Evolutionary conservation across 2,329 filamentous ascomycete species (phyloP).

Genomic region (Claviceps sp.): DNA sequence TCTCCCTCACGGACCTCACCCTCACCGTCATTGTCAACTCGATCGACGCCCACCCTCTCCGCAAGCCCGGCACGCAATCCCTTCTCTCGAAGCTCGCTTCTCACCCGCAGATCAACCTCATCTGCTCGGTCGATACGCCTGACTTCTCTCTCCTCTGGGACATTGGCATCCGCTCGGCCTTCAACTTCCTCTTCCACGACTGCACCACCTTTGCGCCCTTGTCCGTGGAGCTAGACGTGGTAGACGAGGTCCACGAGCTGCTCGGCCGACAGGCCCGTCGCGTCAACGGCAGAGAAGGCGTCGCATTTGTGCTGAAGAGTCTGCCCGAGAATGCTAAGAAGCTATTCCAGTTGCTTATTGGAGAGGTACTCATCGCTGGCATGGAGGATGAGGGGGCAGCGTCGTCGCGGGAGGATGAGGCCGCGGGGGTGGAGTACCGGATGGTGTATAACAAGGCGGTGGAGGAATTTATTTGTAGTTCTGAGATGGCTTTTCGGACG

Average conservation of each 20-base stretch:
- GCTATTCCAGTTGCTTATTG: conserved; percentile 72
- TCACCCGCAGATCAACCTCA: conserved; percentile 56
- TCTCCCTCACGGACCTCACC: conserved; percentile 30
- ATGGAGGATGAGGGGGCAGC: conserved; percentile 44
- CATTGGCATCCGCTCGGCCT: conserved; percentile 64
- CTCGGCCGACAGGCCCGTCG: conserved; percentile 69
- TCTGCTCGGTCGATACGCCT: conserved; percentile 77
- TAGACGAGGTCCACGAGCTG: conserved; percentile 81
- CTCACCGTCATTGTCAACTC: conserved; percentile 72
- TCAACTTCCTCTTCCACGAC: conserved; percentile 86
- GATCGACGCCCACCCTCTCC: conserved; percentile 66
- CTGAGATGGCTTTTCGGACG: conserved; percentile 89
- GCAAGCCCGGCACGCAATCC: conserved; percentile 55
- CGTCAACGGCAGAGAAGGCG: conserved; percentile 79
- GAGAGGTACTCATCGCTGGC: conserved; percentile 59
- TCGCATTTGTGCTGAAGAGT: conserved; percentile 79
- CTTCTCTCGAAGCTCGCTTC: conserved; percentile 65
- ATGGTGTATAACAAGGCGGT: conserved; percentile 90
- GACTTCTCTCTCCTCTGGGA: conserved; percentile 87
- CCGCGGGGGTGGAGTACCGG: conserved; percentile 73
- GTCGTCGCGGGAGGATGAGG: conserved; percentile 22
- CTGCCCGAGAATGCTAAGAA: conserved; percentile 85
- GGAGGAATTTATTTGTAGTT: conserved; percentile 93
- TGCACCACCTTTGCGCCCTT: conserved; percentile 78
- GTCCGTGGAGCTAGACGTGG: conserved; percentile 60